A percentile compares a stretch with the other conserved stretches of the same genome.
phyloP scores from a whole-genome alignment of 257 asterid genomes.

The Verbascum thapsus region DNA sequence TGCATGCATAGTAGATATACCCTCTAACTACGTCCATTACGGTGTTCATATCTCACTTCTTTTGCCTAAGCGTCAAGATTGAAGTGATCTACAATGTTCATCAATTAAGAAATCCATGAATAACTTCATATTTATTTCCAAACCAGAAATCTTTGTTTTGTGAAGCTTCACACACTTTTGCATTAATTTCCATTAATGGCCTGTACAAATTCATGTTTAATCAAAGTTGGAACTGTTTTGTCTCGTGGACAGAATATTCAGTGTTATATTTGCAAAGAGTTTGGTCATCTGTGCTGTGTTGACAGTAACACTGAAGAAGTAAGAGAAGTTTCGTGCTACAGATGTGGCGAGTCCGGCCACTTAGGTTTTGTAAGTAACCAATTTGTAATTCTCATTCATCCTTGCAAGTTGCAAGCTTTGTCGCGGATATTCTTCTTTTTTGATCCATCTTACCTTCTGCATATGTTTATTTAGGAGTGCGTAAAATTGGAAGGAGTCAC shows the following conservation, averaged over 20 bases:
- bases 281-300: conserved; percentile 55
- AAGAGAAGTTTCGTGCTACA: conserved; percentile 44
- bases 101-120: no score
- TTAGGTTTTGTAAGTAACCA: conserved; percentile 40
- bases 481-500: background rate
- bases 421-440: conserved; percentile 4
- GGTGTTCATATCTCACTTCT: no score
- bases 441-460: background rate
- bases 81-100: no score
- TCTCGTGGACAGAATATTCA: conserved; percentile 40
- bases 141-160: no score
- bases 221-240: conserved; percentile 7
- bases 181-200: no score
- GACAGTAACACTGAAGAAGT: conserved; percentile 33
- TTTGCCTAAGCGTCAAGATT: no score
- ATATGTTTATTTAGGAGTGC: conserved; percentile 39
- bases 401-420: background rate
- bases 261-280: conserved; percentile 47
- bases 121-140: no score
- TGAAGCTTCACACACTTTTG: no score
- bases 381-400: conserved; percentile 2
- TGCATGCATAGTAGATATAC: no score
- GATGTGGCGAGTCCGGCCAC: conserved; percentile 51
- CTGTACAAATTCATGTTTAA: conserved; percentile 21
- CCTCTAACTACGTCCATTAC: no score